Base-by-base conservation (phyloP, 495 filamentous ascomycete species). In the Massariosphaeria phaeospora region DNA sequence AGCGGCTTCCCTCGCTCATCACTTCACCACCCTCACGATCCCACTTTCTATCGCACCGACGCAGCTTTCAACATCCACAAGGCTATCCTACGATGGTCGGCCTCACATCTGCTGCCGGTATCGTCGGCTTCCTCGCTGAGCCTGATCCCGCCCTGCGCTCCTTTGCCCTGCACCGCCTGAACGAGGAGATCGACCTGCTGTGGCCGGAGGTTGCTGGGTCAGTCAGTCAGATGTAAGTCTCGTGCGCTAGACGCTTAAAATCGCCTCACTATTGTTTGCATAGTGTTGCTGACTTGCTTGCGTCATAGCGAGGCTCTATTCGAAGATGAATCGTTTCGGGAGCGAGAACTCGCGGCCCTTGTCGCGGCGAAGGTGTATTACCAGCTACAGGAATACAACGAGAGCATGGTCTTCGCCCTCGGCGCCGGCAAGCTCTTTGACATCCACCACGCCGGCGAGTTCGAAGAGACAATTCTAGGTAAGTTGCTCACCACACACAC, bases 361-460 rank as follows among this genome's bases (percentile, higher is more conserved):
- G 90, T 99, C 42, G 86, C 91, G 45, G 86, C 94, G 54, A 97
- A 97, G 76, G 89, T 97, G 59, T 99, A 97, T 72, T 99, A 96
- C 68, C 91, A 99, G 67, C 82, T 99, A 40, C 88, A 94, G 73
- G 94, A 95, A 72, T 97, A 97, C 73, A 90, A 96, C 67, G 93
- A 97, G 78, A 95, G 91, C 70, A 97, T 99, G 94, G 85, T 86
- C 20, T 96, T 99, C 72, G 94, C 94, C 44, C 79, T 99, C 11
- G 91, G 89, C 27, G 91, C 94, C 17, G 94, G 94, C 31, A 91
- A 96, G 62, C 79, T 96, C 21, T 96, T 99, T 75, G 84, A 93
- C 74, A 77, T 99, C 51, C 86, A 96, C 58, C 81, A 84, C 48
- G 84, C 85, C 42, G 88, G 90, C 68, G 94, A 99, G 76, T 99